These are phyloP conservation scores for Fusarium musae DNA, from an alignment of 2,329 filamentous ascomycete species.

Conservation along the genomic window DNA sequence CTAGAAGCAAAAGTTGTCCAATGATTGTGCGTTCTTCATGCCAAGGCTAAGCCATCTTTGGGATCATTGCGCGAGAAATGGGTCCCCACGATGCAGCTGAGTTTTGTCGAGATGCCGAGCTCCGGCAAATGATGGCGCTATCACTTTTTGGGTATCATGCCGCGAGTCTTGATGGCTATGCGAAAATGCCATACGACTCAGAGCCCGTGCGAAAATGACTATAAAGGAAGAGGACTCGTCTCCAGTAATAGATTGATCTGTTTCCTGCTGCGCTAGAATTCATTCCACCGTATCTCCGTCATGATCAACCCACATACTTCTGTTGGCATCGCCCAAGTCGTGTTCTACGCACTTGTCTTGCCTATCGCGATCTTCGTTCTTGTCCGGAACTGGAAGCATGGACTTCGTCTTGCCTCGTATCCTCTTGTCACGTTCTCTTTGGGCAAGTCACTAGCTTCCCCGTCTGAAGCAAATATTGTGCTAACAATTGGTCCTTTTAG, in stretches of 20 bases:
- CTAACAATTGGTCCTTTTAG: background rate
- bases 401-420: background rate
- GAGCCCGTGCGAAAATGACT: background rate
- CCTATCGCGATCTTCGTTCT: background rate
- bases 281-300: no score
- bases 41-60: background rate
- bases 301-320: background rate
- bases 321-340: background rate
- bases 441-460: fast-evolving
- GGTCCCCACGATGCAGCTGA: background rate
- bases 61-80: conserved; percentile 6
- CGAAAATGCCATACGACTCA: background rate
- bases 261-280: no score
- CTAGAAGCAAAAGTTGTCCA: background rate
- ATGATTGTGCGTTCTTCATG: background rate
- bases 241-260: no score
- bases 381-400: background rate
- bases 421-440: background rate
- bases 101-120: background rate
- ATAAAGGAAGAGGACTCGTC: background rate
- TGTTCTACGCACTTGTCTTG: background rate
- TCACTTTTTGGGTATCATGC: background rate
- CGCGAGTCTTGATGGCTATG: background rate
- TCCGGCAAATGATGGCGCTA: background rate
- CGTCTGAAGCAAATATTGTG: fast-evolving